Base-by-base conservation (phyloP, 1,139 yeast species). In the Candida sp. region DNA sequence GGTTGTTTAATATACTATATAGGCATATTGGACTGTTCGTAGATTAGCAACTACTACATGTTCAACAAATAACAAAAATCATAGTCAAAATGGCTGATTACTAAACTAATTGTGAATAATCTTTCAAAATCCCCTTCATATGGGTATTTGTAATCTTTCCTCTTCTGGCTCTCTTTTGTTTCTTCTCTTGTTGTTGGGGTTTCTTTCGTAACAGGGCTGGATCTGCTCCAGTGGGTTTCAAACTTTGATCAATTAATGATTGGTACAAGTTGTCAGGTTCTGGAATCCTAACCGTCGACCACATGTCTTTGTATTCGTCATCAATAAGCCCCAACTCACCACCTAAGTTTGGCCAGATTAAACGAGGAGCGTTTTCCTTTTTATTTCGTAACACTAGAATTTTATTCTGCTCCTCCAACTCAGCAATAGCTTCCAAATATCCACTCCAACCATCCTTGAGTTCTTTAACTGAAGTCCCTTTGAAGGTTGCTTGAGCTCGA, bases 381-480 rank as follows among this genome's bases (percentile, higher is more conserved):
- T 91, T 90, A 37, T 95, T 89, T 45, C 97, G 77, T 52, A 89
- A 70, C 3, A 93, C 97, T 37, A 93, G 72, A 35, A 91, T 82
- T 53, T 87, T 84, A 48, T 85, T 79, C 43, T 85, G 84, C 43
- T 76, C 74, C 58, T 93, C 98, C 38, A 93, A 69, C 53, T 84
- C 83, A 40, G 82, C 82, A 25, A 93, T 81, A 0, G 95, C 87
- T 5, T 79, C 81, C 39, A 85, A 63, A 60, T 97, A 91, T n/a
- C 91, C 95, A 41, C 87, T 79, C 99, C 99, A 95, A 21, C 99
- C 99, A 60, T 95, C 99, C 56, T 84, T 85, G 47, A 95, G 73
- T 56, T 91, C 97, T 58, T 88, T 88, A 27, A 93, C 97, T 0
- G 90, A 73, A 2, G 87, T 77, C 3, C 99, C 99, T 57, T 84